These are phyloP conservation scores for Pneumocystis wakefieldiae DNA, from an alignment of 1,139 yeast genomes.

Conservation along the genomic window DNA sequence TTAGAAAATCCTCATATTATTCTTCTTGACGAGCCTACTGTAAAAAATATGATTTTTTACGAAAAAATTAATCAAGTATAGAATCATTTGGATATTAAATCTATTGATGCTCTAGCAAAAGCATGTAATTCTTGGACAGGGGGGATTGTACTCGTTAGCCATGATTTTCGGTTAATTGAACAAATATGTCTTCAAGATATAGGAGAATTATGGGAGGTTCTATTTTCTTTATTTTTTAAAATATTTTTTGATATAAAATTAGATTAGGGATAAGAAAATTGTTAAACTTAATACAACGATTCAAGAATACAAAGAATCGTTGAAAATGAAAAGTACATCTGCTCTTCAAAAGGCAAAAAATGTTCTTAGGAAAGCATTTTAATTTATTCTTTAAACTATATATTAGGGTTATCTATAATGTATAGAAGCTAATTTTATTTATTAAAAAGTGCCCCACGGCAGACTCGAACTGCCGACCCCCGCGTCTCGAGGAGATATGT, in stretches of 20 bases:
- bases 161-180: slow-evolving; percentile 95
- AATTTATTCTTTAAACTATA: too few species aligned
- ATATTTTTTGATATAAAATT: background rate
- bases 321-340: background rate
- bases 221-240: too few species aligned
- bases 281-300: slow-evolving; percentile 10
- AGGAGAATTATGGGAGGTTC: slow-evolving; percentile 38
- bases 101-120: slow-evolving; percentile 92
- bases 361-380: too few species aligned
- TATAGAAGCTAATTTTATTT: too few species aligned
- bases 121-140: slow-evolving; percentile 91
- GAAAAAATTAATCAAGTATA: slow-evolving; percentile 84
- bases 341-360: background rate
- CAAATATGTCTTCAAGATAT: slow-evolving; percentile 47
- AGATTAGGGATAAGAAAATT: slow-evolving; percentile 12
- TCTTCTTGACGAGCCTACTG: slow-evolving; percentile 23
- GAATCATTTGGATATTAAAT: slow-evolving; percentile 95
- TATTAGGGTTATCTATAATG: too few species aligned
- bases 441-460: background rate
- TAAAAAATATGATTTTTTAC: background rate
- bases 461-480: slow-evolving; percentile 1
- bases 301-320: slow-evolving; percentile 11
- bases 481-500: slow-evolving; percentile 1
- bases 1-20: slow-evolving; percentile 89
- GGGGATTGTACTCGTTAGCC: slow-evolving; percentile 97